phyloP scores from a whole-genome alignment of 768 basidiomycete species.

The Boletus coccyginus region DNA sequence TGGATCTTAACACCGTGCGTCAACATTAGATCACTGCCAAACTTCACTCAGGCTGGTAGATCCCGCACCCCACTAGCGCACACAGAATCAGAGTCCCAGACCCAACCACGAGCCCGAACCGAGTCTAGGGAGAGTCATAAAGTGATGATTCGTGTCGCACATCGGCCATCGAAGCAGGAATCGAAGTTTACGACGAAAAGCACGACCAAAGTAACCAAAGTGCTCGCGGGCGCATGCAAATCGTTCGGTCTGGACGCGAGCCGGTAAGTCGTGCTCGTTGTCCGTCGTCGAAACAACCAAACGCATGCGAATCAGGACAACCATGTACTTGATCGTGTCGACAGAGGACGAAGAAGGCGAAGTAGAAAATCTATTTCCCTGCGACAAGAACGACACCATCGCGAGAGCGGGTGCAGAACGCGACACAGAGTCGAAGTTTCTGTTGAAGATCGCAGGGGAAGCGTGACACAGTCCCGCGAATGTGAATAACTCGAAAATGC shows the following conservation, averaged over 20 bases:
- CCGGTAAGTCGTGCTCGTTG: slow-evolving; percentile 12
- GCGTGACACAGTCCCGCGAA: slow-evolving; percentile 8
- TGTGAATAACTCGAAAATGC: background rate
- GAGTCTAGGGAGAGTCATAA: slow-evolving; percentile 11
- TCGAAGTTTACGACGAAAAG: slow-evolving; percentile 31
- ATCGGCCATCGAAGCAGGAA: slow-evolving; percentile 28
- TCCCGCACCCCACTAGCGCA: background rate
- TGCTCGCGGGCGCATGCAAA: slow-evolving; percentile 27
- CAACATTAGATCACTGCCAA: background rate
- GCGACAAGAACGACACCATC: slow-evolving; percentile 27
- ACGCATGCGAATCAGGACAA: slow-evolving; percentile 12
- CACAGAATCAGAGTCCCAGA: slow-evolving; percentile 4
- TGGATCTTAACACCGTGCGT: slow-evolving; percentile 13
- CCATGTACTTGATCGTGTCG: slow-evolving; percentile 24
- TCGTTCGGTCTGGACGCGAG: slow-evolving; percentile 26
- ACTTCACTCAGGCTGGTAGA: background rate
- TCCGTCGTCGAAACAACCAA: background rate
- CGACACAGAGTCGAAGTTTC: slow-evolving; percentile 21
- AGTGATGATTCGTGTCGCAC: slow-evolving; percentile 31
- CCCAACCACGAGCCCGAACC: background rate
- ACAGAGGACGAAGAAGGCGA: slow-evolving; percentile 24
- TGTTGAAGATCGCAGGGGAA: slow-evolving; percentile 24
- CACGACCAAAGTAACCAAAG: slow-evolving; percentile 31
- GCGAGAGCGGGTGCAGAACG: slow-evolving; percentile 25
- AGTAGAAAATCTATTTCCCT: slow-evolving; percentile 29